Evolutionary conservation across 352 stramenopile species (phyloP).

Genomic region (Globisporangium megalacanthum): DNA sequence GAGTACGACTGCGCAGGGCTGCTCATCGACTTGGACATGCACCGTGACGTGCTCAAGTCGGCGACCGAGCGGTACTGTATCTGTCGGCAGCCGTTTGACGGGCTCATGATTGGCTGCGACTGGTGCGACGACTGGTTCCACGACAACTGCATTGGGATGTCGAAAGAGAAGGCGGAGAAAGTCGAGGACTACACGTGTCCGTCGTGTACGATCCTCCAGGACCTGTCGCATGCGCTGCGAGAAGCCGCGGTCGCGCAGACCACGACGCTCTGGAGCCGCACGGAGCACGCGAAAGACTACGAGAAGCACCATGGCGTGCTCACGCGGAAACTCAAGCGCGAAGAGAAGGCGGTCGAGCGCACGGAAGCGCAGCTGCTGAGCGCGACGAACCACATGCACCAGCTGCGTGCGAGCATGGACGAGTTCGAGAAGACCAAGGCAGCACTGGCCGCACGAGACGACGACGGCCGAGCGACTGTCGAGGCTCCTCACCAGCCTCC

Average conservation of each 20-base stretch:
- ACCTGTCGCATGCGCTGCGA: constrained; percentile 65
- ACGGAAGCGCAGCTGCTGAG: constrained; percentile 73
- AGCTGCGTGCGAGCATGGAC: constrained; percentile 65
- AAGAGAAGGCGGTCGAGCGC: constrained; percentile 80
- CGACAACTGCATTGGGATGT: constrained; percentile 87
- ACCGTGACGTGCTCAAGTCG: constrained; percentile 88
- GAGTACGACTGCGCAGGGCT: constrained; percentile 76
- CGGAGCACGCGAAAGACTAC: constrained; percentile 79
- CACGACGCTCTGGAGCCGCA: constrained; percentile 71
- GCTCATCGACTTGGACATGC: constrained; percentile 84
- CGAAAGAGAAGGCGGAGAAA: constrained; percentile 92
- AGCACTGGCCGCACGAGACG: neutral
- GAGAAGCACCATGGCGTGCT: constrained; percentile 76
- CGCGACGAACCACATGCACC: constrained; percentile 77
- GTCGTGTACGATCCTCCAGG: constrained; percentile 89
- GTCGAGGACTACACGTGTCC: constrained; percentile 95
- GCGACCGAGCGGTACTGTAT: constrained; percentile 89
- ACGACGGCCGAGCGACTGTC: neutral
- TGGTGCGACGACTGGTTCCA: constrained; percentile 89
- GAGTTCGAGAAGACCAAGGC: constrained; percentile 62
- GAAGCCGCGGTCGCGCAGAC: constrained; percentile 44
- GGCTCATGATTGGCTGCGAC: constrained; percentile 88
- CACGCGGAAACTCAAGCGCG: constrained; percentile 74
- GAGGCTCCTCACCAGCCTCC: constrained; percentile 2
- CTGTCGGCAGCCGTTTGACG: constrained; percentile 87